Evolutionary conservation across 2,329 filamentous ascomycete species (phyloP), one percentile per base, ranked within the genome.

Genomic region (Trichophyton rubrum): DNA sequence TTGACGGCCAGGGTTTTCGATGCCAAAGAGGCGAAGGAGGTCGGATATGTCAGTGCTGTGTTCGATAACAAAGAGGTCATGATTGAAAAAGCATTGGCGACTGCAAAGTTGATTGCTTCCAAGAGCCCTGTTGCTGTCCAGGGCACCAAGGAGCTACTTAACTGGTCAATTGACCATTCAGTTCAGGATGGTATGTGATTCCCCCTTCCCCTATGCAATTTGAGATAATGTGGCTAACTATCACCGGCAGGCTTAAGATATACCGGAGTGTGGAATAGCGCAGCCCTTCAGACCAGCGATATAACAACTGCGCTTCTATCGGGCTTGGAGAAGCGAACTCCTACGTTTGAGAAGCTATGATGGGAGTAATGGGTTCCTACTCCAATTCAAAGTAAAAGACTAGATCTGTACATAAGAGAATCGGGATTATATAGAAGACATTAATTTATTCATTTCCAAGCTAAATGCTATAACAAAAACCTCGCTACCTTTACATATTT

Each of bases 51-150:
- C 4, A 76, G 70, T 65, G 65, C 62, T 2, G 73, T 77, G 6
- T 71, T 73, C 62, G 68, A 69, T 13, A 67, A 61, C 2, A 89
- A 93, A 76, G 78, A 77, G 17, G 80, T 79, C 49, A 82, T 86
- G 1, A 70, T 95, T 24, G 74, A 75, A 45, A 81, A 80, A 41
- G 90, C 81, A 0, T 56, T 91, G 62, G 78, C 82, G 64, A 69
- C 88, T 68, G 89, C 86, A 0, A 74, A 69, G 9, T 67, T 84
- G 68, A 82, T 96, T 62, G 87, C 88, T 30, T 77, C 72, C 17
- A 96, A 96, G 81, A 93, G 88, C 69, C 92, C 92, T 0, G 85
- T 97, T 22, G 90, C 90, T 1, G 88, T 92, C 64, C 84, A 90
- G 76, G 86, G 88, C 4, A 95, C 90, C 7, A 96, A 96, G 78